Evolutionary conservation across 192 early-diverging fungal species (phyloP).

Genomic region (Podochytrium sp.): DNA sequence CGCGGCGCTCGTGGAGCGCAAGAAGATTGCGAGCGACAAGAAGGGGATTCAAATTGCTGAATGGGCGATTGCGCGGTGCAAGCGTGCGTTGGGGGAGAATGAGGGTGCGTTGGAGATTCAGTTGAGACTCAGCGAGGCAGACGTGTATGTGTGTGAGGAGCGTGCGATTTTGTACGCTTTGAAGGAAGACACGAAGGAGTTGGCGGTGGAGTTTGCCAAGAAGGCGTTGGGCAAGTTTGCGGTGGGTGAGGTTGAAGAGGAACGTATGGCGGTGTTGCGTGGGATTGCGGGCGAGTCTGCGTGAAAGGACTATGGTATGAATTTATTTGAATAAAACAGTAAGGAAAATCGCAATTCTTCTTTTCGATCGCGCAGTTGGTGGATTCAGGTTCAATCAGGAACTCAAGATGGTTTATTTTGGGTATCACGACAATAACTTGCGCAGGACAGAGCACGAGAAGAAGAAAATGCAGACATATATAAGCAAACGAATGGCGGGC

Average conservation of each 20-base stretch:
- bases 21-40: not conserved
- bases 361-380: too few relatives aligned
- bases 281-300: too few relatives aligned
- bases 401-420: too few relatives aligned
- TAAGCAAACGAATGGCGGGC: too few relatives aligned
- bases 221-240: constrained; percentile 2
- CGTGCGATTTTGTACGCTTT: constrained; percentile 3
- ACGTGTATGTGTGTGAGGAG: constrained; percentile 13
- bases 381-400: too few relatives aligned
- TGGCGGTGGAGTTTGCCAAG: not conserved
- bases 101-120: not conserved
- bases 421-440: too few relatives aligned
- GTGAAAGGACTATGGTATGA: too few relatives aligned
- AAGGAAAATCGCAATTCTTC: too few relatives aligned
- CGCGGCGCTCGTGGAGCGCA: not conserved
- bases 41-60: constrained; percentile 1
- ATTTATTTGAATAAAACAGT: too few relatives aligned
- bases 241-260: constrained; percentile 1
- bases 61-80: constrained; percentile 6
- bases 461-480: too few relatives aligned
- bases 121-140: not conserved
- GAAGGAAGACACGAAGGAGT: not conserved
- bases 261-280: not conserved
- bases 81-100: not conserved
- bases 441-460: too few relatives aligned